Evolutionary conservation across 2,329 filamentous ascomycete genomes (phyloP).

Genomic region (Scedosporium boydii): DNA sequence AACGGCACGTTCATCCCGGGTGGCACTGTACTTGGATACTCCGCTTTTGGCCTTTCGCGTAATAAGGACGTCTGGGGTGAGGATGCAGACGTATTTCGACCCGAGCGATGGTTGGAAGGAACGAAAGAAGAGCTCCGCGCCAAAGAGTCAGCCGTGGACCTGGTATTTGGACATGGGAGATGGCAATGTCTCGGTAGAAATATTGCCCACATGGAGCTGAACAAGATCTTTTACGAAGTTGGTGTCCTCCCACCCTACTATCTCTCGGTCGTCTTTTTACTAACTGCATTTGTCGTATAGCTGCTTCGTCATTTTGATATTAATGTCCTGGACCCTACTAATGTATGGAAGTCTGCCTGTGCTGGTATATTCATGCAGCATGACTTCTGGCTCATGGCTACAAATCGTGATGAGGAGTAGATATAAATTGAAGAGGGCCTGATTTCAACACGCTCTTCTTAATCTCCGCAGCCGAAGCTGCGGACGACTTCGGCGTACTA

Average conservation of each 20-base stretch:
- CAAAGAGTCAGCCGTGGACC: slow-evolving; percentile 27
- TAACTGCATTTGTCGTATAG: neutral
- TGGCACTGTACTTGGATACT: slow-evolving; percentile 21
- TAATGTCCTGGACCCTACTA: neutral
- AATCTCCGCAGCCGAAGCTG: too few species aligned
- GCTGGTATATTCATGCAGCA: slow-evolving; percentile 4
- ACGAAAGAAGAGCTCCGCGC: slow-evolving; percentile 17
- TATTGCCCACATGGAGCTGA: slow-evolving; percentile 28
- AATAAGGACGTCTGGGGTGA: slow-evolving; percentile 23
- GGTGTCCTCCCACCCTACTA: neutral
- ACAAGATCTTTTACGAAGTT: slow-evolving; percentile 31
- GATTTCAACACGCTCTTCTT: too few species aligned
- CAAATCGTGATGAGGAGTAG: neutral
- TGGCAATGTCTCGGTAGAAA: slow-evolving; percentile 28
- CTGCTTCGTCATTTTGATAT: slow-evolving; percentile 5
- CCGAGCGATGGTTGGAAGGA: slow-evolving; percentile 27
- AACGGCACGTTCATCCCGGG: slow-evolving; percentile 21
- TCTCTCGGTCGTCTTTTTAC: neutral
- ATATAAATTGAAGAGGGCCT: too few species aligned
- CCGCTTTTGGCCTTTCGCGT: slow-evolving; percentile 24
- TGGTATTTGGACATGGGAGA: slow-evolving; percentile 28
- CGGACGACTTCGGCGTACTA: too few species aligned
- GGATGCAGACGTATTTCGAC: slow-evolving; percentile 23
- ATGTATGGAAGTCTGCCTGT: slow-evolving; percentile 1
- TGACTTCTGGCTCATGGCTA: slow-evolving; percentile 2